Percentiles rank a stretch among this genome's conserved stretches.
Conservation (phyloP, 805 yeast genomes). For the Crinitomyces ghanaensis region DNA sequence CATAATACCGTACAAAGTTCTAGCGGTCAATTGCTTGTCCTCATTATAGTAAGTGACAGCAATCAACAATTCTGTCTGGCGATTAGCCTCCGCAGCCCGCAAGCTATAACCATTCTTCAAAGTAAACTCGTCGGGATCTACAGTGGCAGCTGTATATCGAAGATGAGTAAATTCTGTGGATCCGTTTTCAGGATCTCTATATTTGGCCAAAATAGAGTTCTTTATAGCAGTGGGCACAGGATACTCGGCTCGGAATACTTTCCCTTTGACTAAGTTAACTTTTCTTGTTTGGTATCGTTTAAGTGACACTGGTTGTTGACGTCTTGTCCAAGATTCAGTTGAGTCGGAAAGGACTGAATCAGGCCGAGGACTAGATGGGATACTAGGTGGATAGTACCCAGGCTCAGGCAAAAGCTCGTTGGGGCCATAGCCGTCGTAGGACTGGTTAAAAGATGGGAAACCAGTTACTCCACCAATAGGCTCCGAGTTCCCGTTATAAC, state of each 20-base stretch:
- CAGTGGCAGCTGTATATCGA: slow-evolving; percentile 55
- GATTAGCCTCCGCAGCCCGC: slow-evolving; percentile 44
- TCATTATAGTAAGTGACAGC: slow-evolving; percentile 60
- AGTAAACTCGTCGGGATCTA: slow-evolving; percentile 56
- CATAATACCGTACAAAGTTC: slow-evolving; percentile 54
- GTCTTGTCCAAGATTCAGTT: slow-evolving; percentile 15
- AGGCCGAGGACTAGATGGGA: slow-evolving; percentile 2
- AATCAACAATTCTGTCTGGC: slow-evolving; percentile 50
- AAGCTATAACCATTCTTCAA: slow-evolving; percentile 41
- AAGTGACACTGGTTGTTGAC: slow-evolving; percentile 21
- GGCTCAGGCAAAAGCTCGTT: slow-evolving; percentile 7
- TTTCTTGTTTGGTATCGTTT: slow-evolving; percentile 27
- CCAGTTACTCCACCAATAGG: slow-evolving; percentile 20
- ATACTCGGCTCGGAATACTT: slow-evolving; percentile 26
- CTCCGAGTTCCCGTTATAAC: slow-evolving; percentile 9
- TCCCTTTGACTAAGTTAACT: slow-evolving; percentile 28
- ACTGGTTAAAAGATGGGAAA: slow-evolving; percentile 10
- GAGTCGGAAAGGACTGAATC: slow-evolving; percentile 6
- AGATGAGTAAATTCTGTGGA: slow-evolving; percentile 44
- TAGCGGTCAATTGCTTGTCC: slow-evolving; percentile 48
- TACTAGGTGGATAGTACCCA: slow-evolving; percentile 6
- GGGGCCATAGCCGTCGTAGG: not conserved
- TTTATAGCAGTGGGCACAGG: slow-evolving; percentile 32
- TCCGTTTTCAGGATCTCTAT: slow-evolving; percentile 35
- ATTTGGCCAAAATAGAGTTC: slow-evolving; percentile 25